phyloP scores from a whole-genome alignment of 352 stramenopile genomes.

The Phytophthora chlamydospora region DNA sequence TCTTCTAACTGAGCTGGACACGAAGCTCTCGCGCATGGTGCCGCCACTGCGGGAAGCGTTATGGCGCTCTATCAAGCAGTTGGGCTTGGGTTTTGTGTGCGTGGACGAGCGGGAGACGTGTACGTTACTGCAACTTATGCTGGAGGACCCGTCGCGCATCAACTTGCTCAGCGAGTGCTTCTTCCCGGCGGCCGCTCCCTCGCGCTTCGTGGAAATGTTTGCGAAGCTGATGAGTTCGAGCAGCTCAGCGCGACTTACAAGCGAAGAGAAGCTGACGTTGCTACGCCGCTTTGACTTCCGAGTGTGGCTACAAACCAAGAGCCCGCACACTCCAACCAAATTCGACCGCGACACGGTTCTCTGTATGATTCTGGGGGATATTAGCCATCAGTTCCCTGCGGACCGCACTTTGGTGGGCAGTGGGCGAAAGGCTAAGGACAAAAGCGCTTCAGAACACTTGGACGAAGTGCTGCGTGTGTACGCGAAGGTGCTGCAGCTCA shows the following conservation, averaged over 20 bases:
- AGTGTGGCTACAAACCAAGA: constrained; percentile 70
- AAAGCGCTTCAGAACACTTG: constrained; percentile 26
- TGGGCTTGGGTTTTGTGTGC: constrained; percentile 80
- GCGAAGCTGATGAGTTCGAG: constrained; percentile 84
- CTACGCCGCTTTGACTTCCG: constrained; percentile 81
- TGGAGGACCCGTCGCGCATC: constrained; percentile 83
- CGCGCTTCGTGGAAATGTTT: constrained; percentile 89
- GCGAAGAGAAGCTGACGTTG: constrained; percentile 74
- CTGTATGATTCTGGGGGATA: constrained; percentile 78
- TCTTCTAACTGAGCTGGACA: constrained; percentile 78
- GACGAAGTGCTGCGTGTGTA: constrained; percentile 77
- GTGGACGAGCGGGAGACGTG: constrained; percentile 85
- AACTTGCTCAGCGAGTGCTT: constrained; percentile 86
- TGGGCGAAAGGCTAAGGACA: constrained; percentile 22
- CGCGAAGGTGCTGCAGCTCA: constrained; percentile 68
- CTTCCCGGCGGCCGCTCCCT: constrained; percentile 69
- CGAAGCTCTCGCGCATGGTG: constrained; percentile 83
- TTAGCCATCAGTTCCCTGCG: constrained; percentile 60
- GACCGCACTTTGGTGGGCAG: constrained; percentile 40
- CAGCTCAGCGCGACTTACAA: constrained; percentile 67
- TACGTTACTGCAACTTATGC: constrained; percentile 82
- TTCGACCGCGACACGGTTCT: constrained; percentile 86
- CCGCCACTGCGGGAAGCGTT: constrained; percentile 82
- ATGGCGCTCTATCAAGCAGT: constrained; percentile 83
- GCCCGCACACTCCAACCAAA: constrained; percentile 54